Evolutionary conservation across 371 early-diverging fungal genomes (phyloP).

Genomic region (Mucor piriformis): DNA sequence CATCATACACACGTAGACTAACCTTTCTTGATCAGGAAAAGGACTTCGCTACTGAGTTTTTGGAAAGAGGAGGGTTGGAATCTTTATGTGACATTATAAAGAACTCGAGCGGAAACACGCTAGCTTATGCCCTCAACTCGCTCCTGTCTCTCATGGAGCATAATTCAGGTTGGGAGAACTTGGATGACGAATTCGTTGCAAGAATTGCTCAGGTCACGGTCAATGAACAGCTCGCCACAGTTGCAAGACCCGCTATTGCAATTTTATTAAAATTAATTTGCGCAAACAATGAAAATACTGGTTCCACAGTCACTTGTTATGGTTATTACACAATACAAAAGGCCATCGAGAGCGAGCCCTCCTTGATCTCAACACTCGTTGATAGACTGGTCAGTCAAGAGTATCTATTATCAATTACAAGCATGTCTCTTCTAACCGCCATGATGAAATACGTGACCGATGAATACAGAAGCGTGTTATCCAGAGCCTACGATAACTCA

Average conservation of each 20-base stretch:
- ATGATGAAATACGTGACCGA: constrained; percentile 68
- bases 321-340: constrained; percentile 44
- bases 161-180: constrained; percentile 64
- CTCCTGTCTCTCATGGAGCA: constrained; percentile 72
- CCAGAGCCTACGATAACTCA: constrained; percentile 51
- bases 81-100: constrained; percentile 65
- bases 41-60: constrained; percentile 75
- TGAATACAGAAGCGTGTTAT: constrained; percentile 51
- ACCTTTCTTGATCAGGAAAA: constrained; percentile 48
- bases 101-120: constrained; percentile 64
- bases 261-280: constrained; percentile 68
- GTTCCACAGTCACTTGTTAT: constrained; percentile 11
- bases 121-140: constrained; percentile 75
- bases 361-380: constrained; percentile 60
- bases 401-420: constrained; percentile 67
- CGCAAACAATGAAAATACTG: constrained; percentile 35
- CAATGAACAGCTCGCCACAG: constrained; percentile 67
- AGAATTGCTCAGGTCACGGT: constrained; percentile 64
- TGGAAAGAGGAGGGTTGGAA: constrained; percentile 62
- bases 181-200: constrained; percentile 57
- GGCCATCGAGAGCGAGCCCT: constrained; percentile 55
- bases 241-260: constrained; percentile 75
- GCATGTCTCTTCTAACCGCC: constrained; percentile 64
- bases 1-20: background rate
- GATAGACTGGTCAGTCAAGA: constrained; percentile 68